phyloP scores from a whole-genome alignment of 371 early-diverging fungal species.

The Syncephalis fuscata region DNA sequence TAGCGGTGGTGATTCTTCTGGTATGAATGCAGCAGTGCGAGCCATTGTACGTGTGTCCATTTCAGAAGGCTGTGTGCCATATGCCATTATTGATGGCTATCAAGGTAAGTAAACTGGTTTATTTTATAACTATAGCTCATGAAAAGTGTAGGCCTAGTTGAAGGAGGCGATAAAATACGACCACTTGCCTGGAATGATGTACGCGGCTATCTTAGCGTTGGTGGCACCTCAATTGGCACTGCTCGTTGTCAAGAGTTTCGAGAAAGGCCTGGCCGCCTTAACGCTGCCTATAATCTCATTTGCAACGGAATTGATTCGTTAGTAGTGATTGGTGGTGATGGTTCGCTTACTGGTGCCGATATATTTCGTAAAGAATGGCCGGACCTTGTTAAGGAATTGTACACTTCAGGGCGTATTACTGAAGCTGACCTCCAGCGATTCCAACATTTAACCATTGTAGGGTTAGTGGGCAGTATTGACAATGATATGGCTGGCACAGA shows the following conservation, averaged over 20 bases:
- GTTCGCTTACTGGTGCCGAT: constrained; percentile 95
- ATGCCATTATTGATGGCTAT: constrained; percentile 92
- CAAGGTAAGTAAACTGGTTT: constrained; percentile 43
- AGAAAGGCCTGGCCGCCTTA: constrained; percentile 72
- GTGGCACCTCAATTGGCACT: constrained; percentile 96
- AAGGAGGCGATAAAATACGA: constrained; percentile 78
- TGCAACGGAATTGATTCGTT: constrained; percentile 87
- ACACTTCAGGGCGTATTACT: constrained; percentile 31
- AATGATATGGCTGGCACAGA: constrained; percentile 97
- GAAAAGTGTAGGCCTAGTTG: constrained; percentile 48
- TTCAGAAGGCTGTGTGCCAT: constrained; percentile 69
- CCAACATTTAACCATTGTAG: constrained; percentile 75
- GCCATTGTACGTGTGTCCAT: constrained; percentile 87
- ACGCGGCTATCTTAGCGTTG: constrained; percentile 60
- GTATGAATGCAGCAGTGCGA: constrained; percentile 98
- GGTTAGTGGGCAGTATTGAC: constrained; percentile 92
- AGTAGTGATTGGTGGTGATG: constrained; percentile 98
- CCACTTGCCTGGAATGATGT: constrained; percentile 86
- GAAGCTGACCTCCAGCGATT: constrained; percentile 34
- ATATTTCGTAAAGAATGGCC: constrained; percentile 88
- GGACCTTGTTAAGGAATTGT: constrained; percentile 58
- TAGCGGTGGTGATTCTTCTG: constrained; percentile 97
- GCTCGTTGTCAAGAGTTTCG: constrained; percentile 86
- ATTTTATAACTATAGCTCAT: constrained; percentile 14
- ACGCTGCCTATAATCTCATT: constrained; percentile 78